Evolutionary conservation across 176 grass and related monocot genomes (phyloP), one percentile per base, ranked within the genome.

Genomic region (Cymbopogon citratus): DNA sequence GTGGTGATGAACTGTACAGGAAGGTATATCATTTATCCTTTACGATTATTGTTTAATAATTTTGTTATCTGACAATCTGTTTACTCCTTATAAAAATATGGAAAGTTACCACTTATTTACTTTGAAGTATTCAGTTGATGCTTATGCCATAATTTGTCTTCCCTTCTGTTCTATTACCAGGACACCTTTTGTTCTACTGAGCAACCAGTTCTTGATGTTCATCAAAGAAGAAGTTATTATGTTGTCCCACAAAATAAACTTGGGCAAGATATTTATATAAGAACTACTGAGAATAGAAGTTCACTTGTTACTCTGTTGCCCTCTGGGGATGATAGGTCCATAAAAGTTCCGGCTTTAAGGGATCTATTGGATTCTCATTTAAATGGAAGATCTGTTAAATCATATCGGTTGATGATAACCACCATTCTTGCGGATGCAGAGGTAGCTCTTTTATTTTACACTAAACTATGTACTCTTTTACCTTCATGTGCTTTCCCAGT

Each of bases 161-260:
- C 29, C 66, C 35, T 63, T 83, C 39, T 74, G 51, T 73, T 87
- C 9, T 83, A 33, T 84, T 66, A 76, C 49, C 84, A 98, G 95
- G 90, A 98, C 67, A 84, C 85, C 26, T 63, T 49, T 89, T 89
- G 81, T 83, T 76, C 92, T 73, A 41, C 78, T 46, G 88, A 93
- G 63, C 83, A n/a, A 54, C 88, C 90, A 68, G 85, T 92, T 70
- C 44, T 94, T 75, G 90, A 98, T 79, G 88, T 98, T 46, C 95
- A 98, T 88, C 86, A 92, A 67, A 91, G 92, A 70, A 89, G 75
- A 76, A 89, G 77, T 65, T 91, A 92, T 67, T 98, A 91, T 73
- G 88, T 94, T 72, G 86, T 98, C 70, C 95, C 95, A 28, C 92
- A 93, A 80, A 98, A 98, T 84, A 94, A 91, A 77, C 95, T 98